These are phyloP conservation scores for Claviceps digitariae DNA, from an alignment of 2,329 filamentous ascomycete genomes.

Conservation along the genomic window DNA sequence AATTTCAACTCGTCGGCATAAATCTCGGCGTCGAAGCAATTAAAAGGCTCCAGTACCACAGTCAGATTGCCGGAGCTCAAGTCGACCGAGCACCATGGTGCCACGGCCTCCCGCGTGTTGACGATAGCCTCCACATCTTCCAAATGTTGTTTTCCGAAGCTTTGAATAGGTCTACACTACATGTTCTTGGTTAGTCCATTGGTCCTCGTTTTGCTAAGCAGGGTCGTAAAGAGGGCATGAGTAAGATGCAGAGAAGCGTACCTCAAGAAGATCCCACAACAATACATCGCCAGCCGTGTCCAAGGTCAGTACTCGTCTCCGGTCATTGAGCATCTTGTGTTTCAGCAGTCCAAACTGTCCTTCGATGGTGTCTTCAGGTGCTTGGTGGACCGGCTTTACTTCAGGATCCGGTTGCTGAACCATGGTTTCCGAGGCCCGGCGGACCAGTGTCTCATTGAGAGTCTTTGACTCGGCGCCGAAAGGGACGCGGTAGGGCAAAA, in stretches of 20 bases:
- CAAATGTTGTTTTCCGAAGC: slow-evolving; percentile 87
- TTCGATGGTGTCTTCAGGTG: slow-evolving; percentile 73
- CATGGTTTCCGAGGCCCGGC: slow-evolving; percentile 22
- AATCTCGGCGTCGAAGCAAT: slow-evolving; percentile 94
- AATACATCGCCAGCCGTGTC: slow-evolving; percentile 93
- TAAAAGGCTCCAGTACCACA: slow-evolving; percentile 83
- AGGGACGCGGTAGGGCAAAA: slow-evolving; percentile 48
- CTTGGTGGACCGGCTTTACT: slow-evolving; percentile 48
- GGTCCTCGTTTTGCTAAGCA: neutral
- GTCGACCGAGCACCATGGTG: slow-evolving; percentile 93
- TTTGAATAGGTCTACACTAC: slow-evolving; percentile 72
- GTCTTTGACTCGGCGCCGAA: slow-evolving; percentile 44
- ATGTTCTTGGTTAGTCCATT: neutral
- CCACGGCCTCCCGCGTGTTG: slow-evolving; percentile 78
- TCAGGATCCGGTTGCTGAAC: slow-evolving; percentile 17
- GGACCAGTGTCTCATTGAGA: slow-evolving; percentile 27
- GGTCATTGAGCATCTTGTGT: slow-evolving; percentile 80
- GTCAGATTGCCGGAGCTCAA: slow-evolving; percentile 84
- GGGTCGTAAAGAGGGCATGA: neutral
- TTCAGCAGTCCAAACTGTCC: slow-evolving; percentile 94
- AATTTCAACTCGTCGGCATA: slow-evolving; percentile 82
- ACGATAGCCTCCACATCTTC: slow-evolving; percentile 82
- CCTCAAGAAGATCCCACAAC: slow-evolving; percentile 84
- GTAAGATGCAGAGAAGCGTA: slow-evolving; percentile 22
- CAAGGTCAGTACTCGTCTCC: slow-evolving; percentile 74